Conservation (phyloP, 2,329 filamentous ascomycete genomes). For the Tolypocladium inflatum region DNA sequence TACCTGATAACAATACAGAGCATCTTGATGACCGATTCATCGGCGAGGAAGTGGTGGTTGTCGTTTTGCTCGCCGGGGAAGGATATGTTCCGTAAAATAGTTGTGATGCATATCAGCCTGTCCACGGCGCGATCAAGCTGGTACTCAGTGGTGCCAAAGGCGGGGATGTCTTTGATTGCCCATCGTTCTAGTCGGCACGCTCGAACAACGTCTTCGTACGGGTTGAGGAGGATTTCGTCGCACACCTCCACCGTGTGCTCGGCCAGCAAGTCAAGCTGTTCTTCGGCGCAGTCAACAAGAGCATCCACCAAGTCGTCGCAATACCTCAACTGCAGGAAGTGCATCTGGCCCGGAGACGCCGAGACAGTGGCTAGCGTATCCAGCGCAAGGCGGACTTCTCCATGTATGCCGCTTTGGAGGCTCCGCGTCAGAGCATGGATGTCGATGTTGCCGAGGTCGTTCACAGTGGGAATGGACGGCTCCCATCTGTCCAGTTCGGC, state of each 20-base stretch:
- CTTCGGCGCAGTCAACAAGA: constrained; percentile 82
- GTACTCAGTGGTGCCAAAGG: constrained; percentile 68
- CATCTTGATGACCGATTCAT: constrained; percentile 71
- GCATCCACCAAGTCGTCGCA: constrained; percentile 87
- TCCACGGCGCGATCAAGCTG: constrained; percentile 82
- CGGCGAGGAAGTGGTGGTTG: constrained; percentile 68
- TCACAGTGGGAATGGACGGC: constrained; percentile 64
- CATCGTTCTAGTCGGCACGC: constrained; percentile 68
- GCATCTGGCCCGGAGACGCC: constrained; percentile 51
- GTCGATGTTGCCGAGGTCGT: constrained; percentile 81
- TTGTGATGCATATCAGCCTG: constrained; percentile 80
- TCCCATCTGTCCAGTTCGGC: constrained; percentile 57
- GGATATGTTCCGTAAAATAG: constrained; percentile 85
- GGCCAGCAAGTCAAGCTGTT: constrained; percentile 74
- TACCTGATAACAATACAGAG: constrained; percentile 76
- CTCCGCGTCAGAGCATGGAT: constrained; percentile 83
- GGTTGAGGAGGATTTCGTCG: constrained; percentile 70
- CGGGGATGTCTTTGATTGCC: constrained; percentile 59
- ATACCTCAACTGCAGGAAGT: constrained; percentile 57
- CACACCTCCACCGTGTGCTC: constrained; percentile 80
- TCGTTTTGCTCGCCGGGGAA: constrained; percentile 53
- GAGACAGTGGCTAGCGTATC: constrained; percentile 68
- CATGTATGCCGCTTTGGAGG: constrained; percentile 80
- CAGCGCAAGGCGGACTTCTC: constrained; percentile 80
- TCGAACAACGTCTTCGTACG: constrained; percentile 82